Conservation (phyloP, 2,329 filamentous ascomycete genomes). For the Thelonectria olida region DNA sequence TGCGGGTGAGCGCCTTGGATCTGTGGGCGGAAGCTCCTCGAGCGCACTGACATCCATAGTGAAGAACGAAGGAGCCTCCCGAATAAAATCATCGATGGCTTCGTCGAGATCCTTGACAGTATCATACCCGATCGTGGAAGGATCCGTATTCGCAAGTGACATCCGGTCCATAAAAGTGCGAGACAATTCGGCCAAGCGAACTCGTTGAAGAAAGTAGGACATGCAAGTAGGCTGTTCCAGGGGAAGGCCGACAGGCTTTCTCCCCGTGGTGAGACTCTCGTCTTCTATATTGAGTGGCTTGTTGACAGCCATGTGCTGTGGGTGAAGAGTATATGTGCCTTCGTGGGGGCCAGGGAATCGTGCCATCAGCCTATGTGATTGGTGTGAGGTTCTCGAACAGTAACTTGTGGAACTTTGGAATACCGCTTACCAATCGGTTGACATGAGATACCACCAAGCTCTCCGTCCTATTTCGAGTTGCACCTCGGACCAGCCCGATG, state of each 20-base stretch:
- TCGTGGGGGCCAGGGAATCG: constrained; percentile 48
- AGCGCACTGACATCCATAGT: constrained; percentile 31
- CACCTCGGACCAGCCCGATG: constrained; percentile 36
- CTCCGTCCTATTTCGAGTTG: constrained; percentile 50
- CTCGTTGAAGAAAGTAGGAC: constrained; percentile 50
- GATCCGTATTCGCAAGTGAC: constrained; percentile 34
- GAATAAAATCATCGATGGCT: constrained; percentile 39
- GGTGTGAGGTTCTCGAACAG: constrained; percentile 13
- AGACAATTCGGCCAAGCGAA: constrained; percentile 49
- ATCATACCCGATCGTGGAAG: constrained; percentile 45
- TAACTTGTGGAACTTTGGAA: not conserved
- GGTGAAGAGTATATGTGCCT: constrained; percentile 48
- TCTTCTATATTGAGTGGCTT: constrained; percentile 52
- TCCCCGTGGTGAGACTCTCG: constrained; percentile 44
- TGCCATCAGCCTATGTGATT: constrained; percentile 44
- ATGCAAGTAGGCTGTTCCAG: constrained; percentile 45
- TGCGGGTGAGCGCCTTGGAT: constrained; percentile 32
- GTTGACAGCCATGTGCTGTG: constrained; percentile 50
- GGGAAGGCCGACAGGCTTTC: constrained; percentile 42
- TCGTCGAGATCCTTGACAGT: constrained; percentile 46
- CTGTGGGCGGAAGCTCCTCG: constrained; percentile 31
- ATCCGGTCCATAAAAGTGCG: constrained; percentile 47
- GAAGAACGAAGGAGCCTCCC: constrained; percentile 43
- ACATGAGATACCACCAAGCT: constrained; percentile 55
- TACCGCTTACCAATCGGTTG: constrained; percentile 50